Conservation (phyloP, 176 grass and related monocot species). For the Tillandsia fasciculata region DNA sequence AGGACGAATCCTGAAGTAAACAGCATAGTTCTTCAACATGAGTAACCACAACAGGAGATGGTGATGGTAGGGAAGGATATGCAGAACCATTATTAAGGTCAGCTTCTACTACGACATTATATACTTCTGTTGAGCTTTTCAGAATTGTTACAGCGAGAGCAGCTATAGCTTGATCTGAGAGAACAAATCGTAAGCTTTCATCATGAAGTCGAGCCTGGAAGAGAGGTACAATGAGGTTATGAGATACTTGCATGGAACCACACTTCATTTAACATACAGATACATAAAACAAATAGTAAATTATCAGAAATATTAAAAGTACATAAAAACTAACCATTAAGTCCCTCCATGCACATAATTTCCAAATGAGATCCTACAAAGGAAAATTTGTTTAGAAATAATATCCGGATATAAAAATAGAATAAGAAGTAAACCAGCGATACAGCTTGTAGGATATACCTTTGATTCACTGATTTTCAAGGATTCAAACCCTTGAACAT, state of each 20-base stretch:
- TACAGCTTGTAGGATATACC: conserved; percentile 25
- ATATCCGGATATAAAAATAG: not conserved
- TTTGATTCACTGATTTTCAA: conserved; percentile 60
- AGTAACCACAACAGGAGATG: conserved; percentile 50
- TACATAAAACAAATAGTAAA: not conserved
- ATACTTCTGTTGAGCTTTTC: conserved; percentile 51
- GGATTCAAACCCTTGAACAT: conserved; percentile 44
- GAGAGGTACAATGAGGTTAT: conserved; percentile 11
- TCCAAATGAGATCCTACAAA: conserved; percentile 86
- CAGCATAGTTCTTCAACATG: conserved; percentile 57
- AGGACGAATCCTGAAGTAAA: conserved; percentile 37
- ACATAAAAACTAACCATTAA: conserved; percentile 69
- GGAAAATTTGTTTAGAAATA: conserved; percentile 2
- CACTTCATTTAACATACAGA: not conserved
- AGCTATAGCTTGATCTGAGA: conserved; percentile 83
- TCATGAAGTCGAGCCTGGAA: conserved; percentile 91
- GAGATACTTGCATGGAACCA: conserved; percentile 10
- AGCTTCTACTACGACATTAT: conserved; percentile 53
- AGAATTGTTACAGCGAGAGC: conserved; percentile 56
- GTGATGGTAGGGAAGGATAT: conserved; percentile 30
- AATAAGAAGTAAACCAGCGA: not conserved
- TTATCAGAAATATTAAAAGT: conserved; percentile 1
- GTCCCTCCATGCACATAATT: conserved; percentile 89
- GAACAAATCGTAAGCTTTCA: conserved; percentile 79
- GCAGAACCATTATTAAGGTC: conserved; percentile 29